These are phyloP conservation scores for Bolboschoenoplectus hybrid DNA, from an alignment of 202 grass and related monocot species.

Conservation along the genomic window DNA sequence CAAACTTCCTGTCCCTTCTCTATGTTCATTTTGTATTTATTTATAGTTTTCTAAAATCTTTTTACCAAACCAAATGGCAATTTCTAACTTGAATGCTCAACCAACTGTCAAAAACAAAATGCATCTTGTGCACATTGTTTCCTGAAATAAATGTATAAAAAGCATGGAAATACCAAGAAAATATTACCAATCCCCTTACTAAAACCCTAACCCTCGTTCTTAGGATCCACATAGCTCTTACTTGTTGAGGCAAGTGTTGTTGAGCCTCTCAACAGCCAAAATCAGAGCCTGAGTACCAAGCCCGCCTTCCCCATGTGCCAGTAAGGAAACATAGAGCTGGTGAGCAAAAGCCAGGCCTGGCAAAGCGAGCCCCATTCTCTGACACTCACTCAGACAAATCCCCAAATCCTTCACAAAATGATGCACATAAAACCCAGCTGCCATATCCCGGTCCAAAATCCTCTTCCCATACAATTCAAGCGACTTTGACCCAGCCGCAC, in stretches of 20 bases:
- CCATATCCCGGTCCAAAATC: constrained; percentile 92
- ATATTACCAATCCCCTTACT: not conserved
- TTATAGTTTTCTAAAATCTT: not conserved
- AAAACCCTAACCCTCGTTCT: not conserved
- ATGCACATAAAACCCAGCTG: constrained; percentile 82
- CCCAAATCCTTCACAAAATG: constrained; percentile 98
- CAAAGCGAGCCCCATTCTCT: constrained; percentile 87
- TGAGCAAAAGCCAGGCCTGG: constrained; percentile 85
- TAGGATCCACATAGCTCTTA: not conserved
- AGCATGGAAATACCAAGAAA: not conserved
- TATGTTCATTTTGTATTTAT: not conserved
- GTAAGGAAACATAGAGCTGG: constrained; percentile 81
- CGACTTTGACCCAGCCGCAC: constrained; percentile 82
- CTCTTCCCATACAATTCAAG: constrained; percentile 79
- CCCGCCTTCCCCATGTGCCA: constrained; percentile 81
- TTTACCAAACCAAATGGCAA: not conserved
- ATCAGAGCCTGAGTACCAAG: constrained; percentile 88
- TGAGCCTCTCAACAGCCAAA: constrained; percentile 76
- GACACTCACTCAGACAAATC: constrained; percentile 92
- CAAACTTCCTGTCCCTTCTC: not conserved
- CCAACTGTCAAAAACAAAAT: not conserved
- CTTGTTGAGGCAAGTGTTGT: constrained; percentile 78
- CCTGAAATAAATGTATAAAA: not conserved
- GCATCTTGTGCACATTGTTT: not conserved
- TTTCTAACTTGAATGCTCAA: not conserved